phyloP scores from a whole-genome alignment of 805 yeast genomes.

The Nakazawaea ishiwadae region DNA sequence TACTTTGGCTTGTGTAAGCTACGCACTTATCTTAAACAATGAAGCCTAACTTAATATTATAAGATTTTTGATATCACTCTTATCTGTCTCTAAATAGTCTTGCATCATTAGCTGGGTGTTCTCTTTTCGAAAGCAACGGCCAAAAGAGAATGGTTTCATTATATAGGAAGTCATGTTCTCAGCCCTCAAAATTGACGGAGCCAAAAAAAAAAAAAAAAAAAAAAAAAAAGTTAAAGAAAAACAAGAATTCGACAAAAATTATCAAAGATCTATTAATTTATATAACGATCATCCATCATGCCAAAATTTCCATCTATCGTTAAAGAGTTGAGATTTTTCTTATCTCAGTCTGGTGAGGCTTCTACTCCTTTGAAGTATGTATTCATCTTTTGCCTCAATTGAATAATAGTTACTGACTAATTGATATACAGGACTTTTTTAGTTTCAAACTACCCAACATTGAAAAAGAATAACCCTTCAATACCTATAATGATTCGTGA shows the following conservation, averaged over 20 bases:
- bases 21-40: too few relatives aligned
- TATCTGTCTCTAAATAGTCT: too few relatives aligned
- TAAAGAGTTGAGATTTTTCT: slow-evolving; percentile 77
- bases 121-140: too few relatives aligned
- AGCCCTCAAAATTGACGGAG: too few relatives aligned
- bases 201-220: too few relatives aligned
- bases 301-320: slow-evolving; percentile 43
- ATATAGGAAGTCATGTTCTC: too few relatives aligned
- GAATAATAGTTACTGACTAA: not conserved
- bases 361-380: slow-evolving; percentile 56
- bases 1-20: too few relatives aligned
- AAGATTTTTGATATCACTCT: too few relatives aligned
- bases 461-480: slow-evolving; percentile 57
- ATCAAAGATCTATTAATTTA: not conserved
- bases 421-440: slow-evolving; percentile 48
- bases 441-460: slow-evolving; percentile 56
- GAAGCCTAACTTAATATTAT: too few relatives aligned
- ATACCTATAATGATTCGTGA: slow-evolving; percentile 79
- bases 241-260: not conserved
- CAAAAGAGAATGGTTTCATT: too few relatives aligned
- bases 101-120: too few relatives aligned
- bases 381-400: not conserved
- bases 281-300: not conserved
- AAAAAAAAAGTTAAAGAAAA: not conserved
- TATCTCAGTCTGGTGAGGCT: slow-evolving; percentile 75